These are phyloP conservation scores for Fusarium redolens DNA, from an alignment of 2,329 filamentous ascomycete species.

Conservation along the genomic window DNA sequence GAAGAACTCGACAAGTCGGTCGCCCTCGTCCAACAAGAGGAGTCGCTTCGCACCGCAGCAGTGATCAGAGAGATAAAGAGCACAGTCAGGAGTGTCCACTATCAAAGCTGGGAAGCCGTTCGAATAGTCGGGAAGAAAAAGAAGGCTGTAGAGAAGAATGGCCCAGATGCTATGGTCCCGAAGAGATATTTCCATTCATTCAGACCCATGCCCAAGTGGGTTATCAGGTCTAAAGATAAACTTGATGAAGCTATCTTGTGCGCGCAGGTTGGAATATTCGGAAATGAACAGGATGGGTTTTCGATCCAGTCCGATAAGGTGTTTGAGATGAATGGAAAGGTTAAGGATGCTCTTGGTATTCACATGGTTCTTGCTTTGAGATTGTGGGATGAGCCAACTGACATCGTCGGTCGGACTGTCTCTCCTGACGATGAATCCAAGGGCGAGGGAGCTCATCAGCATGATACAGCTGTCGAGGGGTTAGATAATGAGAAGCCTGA, in stretches of 20 bases:
- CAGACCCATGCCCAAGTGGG: not conserved
- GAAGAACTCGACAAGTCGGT: not conserved
- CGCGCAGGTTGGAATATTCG: not conserved
- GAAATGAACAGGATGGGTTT: not conserved
- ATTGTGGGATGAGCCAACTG: not conserved
- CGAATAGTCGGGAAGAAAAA: not conserved
- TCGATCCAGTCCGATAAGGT: not conserved
- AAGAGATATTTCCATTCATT: not conserved
- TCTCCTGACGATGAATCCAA: not conserved
- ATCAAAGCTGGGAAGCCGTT: not conserved
- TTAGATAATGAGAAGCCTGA: not conserved
- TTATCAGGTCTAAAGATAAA: not conserved
- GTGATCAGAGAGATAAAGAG: not conserved
- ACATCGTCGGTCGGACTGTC: not conserved
- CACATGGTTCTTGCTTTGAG: slow-evolving; percentile 2
- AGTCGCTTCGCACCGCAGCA: not conserved
- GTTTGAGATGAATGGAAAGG: not conserved
- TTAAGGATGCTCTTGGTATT: not conserved
- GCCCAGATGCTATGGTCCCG: not conserved
- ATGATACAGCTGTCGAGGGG: too few species aligned
- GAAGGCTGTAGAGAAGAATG: not conserved
- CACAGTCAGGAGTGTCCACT: not conserved
- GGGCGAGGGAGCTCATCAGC: not conserved
- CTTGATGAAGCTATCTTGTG: not conserved
- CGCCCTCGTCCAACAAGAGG: not conserved